Conservation (phyloP, 73 alveolate species). For the Effrenium voratum region DNA sequence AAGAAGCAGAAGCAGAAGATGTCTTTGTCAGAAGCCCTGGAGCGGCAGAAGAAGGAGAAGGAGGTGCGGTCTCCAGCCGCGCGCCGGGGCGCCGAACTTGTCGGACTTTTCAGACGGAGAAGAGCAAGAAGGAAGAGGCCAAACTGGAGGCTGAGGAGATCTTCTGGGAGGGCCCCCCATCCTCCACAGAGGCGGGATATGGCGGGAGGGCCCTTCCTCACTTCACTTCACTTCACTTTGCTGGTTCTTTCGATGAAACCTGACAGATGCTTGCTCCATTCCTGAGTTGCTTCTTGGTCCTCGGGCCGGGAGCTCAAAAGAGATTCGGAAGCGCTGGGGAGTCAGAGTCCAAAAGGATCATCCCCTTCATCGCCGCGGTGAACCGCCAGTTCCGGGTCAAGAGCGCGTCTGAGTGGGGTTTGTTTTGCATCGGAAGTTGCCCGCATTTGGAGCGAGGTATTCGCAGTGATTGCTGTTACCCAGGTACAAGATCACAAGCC, state of each 20-base stretch:
- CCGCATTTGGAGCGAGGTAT: background rate
- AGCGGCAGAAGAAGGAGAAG: constrained; percentile 75
- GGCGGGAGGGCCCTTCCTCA: background rate
- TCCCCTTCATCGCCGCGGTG: constrained; percentile 86
- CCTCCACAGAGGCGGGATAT: constrained; percentile 50
- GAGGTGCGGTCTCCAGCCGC: background rate
- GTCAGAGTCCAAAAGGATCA: background rate
- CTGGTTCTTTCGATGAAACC: background rate
- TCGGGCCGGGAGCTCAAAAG: constrained; percentile 13
- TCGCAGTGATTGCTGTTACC: background rate
- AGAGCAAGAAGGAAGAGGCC: constrained; percentile 82
- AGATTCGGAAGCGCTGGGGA: background rate
- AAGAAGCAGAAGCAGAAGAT: constrained; percentile 65
- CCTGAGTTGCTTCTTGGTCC: constrained; percentile 78
- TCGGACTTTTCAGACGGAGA: constrained; percentile 16
- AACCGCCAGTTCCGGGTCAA: constrained; percentile 81
- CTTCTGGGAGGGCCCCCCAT: constrained; percentile 86
- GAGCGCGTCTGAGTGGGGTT: constrained; percentile 9
- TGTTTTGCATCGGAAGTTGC: background rate
- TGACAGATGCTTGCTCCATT: constrained; percentile 64
- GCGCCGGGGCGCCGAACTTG: background rate
- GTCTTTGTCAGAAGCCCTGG: constrained; percentile 62
- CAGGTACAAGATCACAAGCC: constrained; percentile 77
- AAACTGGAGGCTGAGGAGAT: constrained; percentile 65
- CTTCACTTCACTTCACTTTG: background rate